Evolutionary conservation across 495 filamentous ascomycete species (phyloP).

Genomic region (Astrothelium subdiscretum): DNA sequence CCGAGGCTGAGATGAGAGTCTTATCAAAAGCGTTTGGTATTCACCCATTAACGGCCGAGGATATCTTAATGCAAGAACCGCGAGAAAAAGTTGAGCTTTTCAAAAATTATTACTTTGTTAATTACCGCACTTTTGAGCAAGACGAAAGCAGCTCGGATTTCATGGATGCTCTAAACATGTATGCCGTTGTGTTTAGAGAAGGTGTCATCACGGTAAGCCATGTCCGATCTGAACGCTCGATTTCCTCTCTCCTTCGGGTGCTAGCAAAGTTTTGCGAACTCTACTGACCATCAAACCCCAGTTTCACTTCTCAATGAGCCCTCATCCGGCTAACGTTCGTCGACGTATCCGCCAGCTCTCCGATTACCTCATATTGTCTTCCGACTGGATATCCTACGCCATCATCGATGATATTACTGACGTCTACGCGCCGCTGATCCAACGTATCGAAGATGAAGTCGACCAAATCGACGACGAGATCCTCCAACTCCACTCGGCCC

Average conservation of each 20-base stretch:
- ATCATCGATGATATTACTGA: slow-evolving; percentile 98
- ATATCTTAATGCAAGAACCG: slow-evolving; percentile 93
- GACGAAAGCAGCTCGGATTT: slow-evolving; percentile 78
- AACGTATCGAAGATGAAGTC: slow-evolving; percentile 49
- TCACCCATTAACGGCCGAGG: slow-evolving; percentile 86
- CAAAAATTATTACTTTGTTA: slow-evolving; percentile 94
- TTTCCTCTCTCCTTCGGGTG: not conserved
- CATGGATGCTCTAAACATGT: slow-evolving; percentile 93
- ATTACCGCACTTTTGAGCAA: slow-evolving; percentile 94
- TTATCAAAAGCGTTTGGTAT: slow-evolving; percentile 88
- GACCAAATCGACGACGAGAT: slow-evolving; percentile 33
- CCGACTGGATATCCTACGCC: slow-evolving; percentile 97
- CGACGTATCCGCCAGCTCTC: slow-evolving; percentile 84
- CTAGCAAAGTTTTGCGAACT: not conserved
- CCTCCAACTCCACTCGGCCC: slow-evolving; percentile 56
- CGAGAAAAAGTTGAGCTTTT: slow-evolving; percentile 98
- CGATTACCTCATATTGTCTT: slow-evolving; percentile 84
- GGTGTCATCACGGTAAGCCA: slow-evolving; percentile 59
- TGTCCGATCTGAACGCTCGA: not conserved
- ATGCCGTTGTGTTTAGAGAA: slow-evolving; percentile 91
- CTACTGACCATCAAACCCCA: not conserved
- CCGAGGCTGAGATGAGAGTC: slow-evolving; percentile 83
- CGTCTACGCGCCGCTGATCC: slow-evolving; percentile 81
- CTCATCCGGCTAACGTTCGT: slow-evolving; percentile 90
- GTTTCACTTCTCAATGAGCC: slow-evolving; percentile 89